phyloP scores from a whole-genome alignment of 495 filamentous ascomycete species.

The Podospora bellae-mahoneyi region DNA sequence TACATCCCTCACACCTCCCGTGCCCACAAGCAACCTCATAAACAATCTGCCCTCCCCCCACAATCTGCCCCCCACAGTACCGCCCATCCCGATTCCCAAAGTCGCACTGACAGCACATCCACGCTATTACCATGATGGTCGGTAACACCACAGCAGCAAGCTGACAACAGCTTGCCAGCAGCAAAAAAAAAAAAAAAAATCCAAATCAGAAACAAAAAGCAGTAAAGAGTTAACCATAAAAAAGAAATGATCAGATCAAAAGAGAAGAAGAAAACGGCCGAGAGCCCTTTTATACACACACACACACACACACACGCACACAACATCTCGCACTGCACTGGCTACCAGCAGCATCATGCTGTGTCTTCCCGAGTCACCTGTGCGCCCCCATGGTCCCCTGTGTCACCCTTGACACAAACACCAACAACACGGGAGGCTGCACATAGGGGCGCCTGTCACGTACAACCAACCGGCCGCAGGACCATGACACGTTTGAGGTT shows the following conservation, averaged over 20 bases:
- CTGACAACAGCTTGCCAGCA: neutral
- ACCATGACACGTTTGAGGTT: too few species aligned
- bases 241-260: neutral
- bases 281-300: neutral
- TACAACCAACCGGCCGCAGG: neutral
- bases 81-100: neutral
- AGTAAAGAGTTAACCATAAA: neutral
- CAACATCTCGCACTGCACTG: neutral
- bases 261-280: neutral
- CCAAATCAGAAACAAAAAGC: neutral
- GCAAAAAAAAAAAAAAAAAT: neutral
- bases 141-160: neutral
- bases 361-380: neutral
- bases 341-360: neutral
- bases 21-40: neutral
- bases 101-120: neutral
- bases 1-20: neutral
- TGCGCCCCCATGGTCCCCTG: neutral
- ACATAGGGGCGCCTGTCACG: neutral
- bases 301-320: neutral
- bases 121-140: neutral
- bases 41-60: neutral
- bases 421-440: neutral
- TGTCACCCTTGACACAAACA: neutral
- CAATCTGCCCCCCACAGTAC: neutral